Conservation (phyloP, 176 grass and related monocot genomes). For the Oryza glaberrima region DNA sequence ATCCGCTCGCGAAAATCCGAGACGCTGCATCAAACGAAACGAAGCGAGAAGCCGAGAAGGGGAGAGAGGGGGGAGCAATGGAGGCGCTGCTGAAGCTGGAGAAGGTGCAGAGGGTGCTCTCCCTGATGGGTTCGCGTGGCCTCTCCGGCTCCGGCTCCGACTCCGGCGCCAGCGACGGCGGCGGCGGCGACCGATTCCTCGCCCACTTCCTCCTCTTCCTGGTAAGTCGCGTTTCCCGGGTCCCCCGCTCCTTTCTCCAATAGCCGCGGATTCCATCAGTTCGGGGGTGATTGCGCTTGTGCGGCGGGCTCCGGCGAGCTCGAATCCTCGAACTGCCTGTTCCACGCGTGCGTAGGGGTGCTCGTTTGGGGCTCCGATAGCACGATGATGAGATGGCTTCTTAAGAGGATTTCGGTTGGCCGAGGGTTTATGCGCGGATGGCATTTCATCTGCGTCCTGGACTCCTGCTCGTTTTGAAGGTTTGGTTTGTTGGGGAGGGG, state of each 20-base stretch:
- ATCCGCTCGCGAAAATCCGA: background rate
- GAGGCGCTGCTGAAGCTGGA: conserved; percentile 72
- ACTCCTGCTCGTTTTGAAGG: conserved; percentile 9
- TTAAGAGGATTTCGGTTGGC: background rate
- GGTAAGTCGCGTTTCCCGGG: conserved; percentile 21
- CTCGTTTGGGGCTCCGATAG: background rate
- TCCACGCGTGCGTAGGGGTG: background rate
- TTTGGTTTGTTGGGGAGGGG: background rate
- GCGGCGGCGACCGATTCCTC: conserved; percentile 61
- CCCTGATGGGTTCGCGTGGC: conserved; percentile 55
- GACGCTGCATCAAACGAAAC: background rate
- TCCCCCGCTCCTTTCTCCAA: background rate
- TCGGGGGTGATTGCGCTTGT: background rate
- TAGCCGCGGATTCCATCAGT: background rate
- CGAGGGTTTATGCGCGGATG: background rate
- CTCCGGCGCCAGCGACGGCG: background rate
- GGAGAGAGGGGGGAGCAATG: conserved; percentile 40
- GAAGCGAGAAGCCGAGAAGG: conserved; percentile 8
- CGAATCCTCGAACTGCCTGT: background rate
- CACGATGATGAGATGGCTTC: background rate
- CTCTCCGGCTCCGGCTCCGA: conserved; percentile 33
- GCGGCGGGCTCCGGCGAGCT: background rate
- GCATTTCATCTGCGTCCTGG: background rate
- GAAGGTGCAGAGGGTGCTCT: conserved; percentile 71
- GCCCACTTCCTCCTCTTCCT: conserved; percentile 79